A percentile compares a stretch with the other conserved stretches of the same genome.
Evolutionary conservation across 2,329 filamentous ascomycete genomes (phyloP).

Genomic region (Xylariaceae sp.): DNA sequence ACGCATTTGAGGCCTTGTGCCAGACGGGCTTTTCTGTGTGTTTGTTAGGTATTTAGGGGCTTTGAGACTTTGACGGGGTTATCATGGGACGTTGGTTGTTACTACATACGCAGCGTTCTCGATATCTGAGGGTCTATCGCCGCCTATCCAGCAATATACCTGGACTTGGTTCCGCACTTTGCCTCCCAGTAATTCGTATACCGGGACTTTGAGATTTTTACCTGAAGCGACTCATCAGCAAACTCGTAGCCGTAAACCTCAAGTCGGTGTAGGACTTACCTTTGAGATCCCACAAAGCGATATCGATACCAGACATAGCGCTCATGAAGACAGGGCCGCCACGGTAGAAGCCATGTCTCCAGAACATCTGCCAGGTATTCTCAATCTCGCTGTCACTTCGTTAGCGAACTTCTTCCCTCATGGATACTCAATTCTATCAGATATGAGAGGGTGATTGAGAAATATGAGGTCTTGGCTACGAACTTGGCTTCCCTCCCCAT

Average conservation of each 20-base stretch:
- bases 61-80: no score
- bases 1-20: conserved; percentile 60
- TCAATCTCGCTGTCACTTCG: conserved; percentile 60
- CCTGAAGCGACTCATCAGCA: conserved; percentile 28
- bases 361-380: conserved; percentile 72
- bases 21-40: conserved; percentile 46
- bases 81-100: no score
- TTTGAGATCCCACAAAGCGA: conserved; percentile 76
- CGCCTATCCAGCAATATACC: conserved; percentile 76
- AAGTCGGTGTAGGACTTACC: no score
- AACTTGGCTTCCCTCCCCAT: conserved; percentile 67
- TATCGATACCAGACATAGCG: conserved; percentile 70
- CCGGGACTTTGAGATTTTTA: conserved; percentile 52
- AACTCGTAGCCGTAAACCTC: no score
- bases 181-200: conserved; percentile 69
- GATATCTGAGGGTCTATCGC: conserved; percentile 64
- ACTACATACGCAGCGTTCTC: conserved; percentile 52
- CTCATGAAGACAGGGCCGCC: conserved; percentile 78
- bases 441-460: no score
- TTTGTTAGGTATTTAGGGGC: no score
- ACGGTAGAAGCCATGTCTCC: conserved; percentile 68
- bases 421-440: no score
- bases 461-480: no score
- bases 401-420: conserved; percentile 4
- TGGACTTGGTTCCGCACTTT: conserved; percentile 65